Evolutionary conservation across 805 yeast genomes (phyloP).

Genomic region (Torulaspora microellipsoides): DNA sequence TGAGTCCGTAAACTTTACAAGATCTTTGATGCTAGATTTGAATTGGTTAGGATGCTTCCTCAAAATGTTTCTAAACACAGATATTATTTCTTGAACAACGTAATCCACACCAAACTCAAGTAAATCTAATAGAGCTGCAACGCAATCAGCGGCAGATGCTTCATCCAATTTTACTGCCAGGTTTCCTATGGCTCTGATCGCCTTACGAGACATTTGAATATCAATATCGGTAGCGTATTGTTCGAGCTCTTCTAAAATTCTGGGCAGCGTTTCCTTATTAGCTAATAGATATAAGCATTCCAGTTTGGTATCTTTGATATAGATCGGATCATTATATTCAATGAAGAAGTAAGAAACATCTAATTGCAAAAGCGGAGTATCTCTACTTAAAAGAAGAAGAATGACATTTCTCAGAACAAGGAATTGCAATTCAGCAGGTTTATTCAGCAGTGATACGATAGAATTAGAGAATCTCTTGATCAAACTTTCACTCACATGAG

Average conservation of each 20-base stretch:
- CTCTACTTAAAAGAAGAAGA: conserved; percentile 61
- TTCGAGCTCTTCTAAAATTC: conserved; percentile 68
- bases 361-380: conserved; percentile 47
- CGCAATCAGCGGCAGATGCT: conserved; percentile 56
- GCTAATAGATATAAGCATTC: conserved; percentile 83
- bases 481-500: conserved; percentile 48
- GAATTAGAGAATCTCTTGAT: conserved; percentile 66
- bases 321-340: conserved; percentile 78
- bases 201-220: conserved; percentile 78
- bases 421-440: conserved; percentile 81
- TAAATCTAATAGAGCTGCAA: conserved; percentile 54
- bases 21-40: conserved; percentile 39
- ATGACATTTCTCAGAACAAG: conserved; percentile 77
- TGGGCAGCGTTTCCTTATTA: conserved; percentile 51
- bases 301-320: conserved; percentile 82
- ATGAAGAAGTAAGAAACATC: conserved; percentile 82
- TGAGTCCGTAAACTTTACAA: conserved; percentile 43
- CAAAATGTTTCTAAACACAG: conserved; percentile 70
- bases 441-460: conserved; percentile 60
- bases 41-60: conserved; percentile 67
- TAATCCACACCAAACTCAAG: conserved; percentile 63
- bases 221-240: conserved; percentile 89
- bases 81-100: conserved; percentile 73
- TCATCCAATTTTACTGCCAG: conserved; percentile 69
- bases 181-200: conserved; percentile 86